Evolutionary conservation across 108 stramenopile species (phyloP).

Genomic region (Cylindrotheca closterium): DNA sequence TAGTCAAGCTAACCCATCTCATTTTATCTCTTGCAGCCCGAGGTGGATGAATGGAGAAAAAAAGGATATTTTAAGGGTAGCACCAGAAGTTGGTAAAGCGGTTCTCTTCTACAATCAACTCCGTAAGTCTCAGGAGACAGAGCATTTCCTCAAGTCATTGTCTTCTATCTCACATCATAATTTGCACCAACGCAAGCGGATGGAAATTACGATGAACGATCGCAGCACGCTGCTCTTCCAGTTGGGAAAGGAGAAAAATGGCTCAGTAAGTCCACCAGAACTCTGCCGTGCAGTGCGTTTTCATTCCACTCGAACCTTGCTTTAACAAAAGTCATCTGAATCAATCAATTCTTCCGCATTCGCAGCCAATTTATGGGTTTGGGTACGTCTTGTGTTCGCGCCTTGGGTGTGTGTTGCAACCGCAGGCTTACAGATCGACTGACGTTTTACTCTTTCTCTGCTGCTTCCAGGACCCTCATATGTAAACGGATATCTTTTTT

Average conservation of each 20-base stretch:
- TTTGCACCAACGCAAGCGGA: conserved; percentile 26
- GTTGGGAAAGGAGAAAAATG: conserved; percentile 60
- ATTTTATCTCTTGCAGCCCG: too few species aligned
- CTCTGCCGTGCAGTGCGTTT: too few species aligned
- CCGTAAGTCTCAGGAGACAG: neutral
- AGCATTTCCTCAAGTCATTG: neutral
- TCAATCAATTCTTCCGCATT: too few species aligned
- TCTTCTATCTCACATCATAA: neutral
- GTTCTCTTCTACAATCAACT: conserved; percentile 35
- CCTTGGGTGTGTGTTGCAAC: too few species aligned
- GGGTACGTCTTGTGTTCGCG: conserved; percentile 26
- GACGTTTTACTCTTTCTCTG: too few species aligned
- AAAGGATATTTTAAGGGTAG: conserved; percentile 25
- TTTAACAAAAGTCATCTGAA: too few species aligned
- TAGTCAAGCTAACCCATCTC: too few species aligned
- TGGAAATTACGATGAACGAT: conserved; percentile 75
- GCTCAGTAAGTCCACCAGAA: conserved; percentile 25
- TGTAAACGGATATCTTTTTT: too few species aligned
- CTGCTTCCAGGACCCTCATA: too few species aligned
- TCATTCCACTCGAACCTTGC: too few species aligned
- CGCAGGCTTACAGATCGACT: too few species aligned
- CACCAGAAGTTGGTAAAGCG: conserved; percentile 51
- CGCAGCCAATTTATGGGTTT: conserved; percentile 62
- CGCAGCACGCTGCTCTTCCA: conserved; percentile 64
- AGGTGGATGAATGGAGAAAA: conserved; percentile 50